phyloP scores from a whole-genome alignment of 73 alveolate genomes.

The Paramecium primaurelia region DNA sequence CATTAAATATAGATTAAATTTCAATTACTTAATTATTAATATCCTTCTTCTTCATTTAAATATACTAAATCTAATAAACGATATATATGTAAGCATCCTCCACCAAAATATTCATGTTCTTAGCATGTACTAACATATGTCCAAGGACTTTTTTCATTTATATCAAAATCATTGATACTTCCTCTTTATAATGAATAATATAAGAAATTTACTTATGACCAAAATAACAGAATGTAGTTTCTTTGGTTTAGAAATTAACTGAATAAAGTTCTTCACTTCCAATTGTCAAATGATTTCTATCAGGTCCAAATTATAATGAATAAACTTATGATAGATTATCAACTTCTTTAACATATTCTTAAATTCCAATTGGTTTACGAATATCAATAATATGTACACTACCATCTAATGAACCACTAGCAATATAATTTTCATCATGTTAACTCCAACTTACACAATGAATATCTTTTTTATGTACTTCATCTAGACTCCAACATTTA shows the following conservation, averaged over 20 bases:
- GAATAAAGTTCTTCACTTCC: conserved; percentile 59
- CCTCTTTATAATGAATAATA: not conserved
- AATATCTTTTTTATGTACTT: conserved; percentile 45
- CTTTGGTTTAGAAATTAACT: conserved; percentile 28
- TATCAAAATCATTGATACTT: conserved; percentile 55
- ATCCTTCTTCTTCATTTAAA: conserved; percentile 46
- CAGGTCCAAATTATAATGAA: conserved; percentile 44
- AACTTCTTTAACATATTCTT: not conserved
- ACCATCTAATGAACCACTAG: conserved; percentile 57
- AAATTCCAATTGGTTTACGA: conserved; percentile 21
- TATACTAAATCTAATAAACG: conserved; percentile 51
- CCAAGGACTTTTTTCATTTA: conserved; percentile 56
- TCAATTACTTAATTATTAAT: not conserved
- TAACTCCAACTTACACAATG: conserved; percentile 51
- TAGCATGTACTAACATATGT: conserved; percentile 54
- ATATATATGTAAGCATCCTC: conserved; percentile 53
- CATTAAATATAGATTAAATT: not conserved
- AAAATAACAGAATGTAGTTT: conserved; percentile 41
- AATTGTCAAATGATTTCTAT: conserved; percentile 42
- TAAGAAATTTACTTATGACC: conserved; percentile 44
- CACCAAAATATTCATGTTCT: conserved; percentile 52
- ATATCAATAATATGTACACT: conserved; percentile 31
- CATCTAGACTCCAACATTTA: not conserved
- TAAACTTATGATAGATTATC: conserved; percentile 14
- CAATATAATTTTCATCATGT: conserved; percentile 57